Conservation (phyloP, 1,284 basidiomycete species). For the Leccinum pachyderme region DNA sequence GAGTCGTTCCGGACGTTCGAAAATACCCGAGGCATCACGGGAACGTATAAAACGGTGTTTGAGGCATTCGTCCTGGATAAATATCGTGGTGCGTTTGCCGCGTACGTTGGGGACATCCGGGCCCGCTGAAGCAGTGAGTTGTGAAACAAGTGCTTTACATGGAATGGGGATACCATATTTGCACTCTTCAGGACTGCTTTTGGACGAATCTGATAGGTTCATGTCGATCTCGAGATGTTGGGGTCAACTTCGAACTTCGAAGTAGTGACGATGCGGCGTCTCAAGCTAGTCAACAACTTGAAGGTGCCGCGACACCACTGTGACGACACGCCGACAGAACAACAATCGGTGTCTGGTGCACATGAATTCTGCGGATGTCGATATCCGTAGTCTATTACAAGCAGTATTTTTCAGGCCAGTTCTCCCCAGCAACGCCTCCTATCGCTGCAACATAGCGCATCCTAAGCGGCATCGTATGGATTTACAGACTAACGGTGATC, state of each 20-base stretch:
- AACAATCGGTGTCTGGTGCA: no score
- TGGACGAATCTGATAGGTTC: neutral
- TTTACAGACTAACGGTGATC: no score
- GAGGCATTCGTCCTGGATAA: slow-evolving; percentile 67
- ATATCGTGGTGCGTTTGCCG: slow-evolving; percentile 29
- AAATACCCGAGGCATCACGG: slow-evolving; percentile 66
- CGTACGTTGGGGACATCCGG: neutral
- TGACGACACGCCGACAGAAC: neutral
- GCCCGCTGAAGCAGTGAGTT: neutral
- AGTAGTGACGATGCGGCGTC: neutral
- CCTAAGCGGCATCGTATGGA: no score
- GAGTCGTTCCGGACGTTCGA: slow-evolving; percentile 89
- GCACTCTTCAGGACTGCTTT: neutral
- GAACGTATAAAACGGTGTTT: slow-evolving; percentile 80
- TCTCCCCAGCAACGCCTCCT: no score
- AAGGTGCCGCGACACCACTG: neutral
- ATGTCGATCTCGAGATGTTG: neutral
- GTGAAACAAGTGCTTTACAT: neutral
- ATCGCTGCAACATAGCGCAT: no score
- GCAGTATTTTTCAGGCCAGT: no score
- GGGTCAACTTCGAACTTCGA: neutral
- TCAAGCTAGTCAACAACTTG: no score
- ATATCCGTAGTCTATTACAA: no score
- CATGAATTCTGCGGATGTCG: neutral
- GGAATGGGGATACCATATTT: neutral